Base-by-base conservation (phyloP, 495 filamentous ascomycete genomes). In the Daldinia vernicosa region DNA sequence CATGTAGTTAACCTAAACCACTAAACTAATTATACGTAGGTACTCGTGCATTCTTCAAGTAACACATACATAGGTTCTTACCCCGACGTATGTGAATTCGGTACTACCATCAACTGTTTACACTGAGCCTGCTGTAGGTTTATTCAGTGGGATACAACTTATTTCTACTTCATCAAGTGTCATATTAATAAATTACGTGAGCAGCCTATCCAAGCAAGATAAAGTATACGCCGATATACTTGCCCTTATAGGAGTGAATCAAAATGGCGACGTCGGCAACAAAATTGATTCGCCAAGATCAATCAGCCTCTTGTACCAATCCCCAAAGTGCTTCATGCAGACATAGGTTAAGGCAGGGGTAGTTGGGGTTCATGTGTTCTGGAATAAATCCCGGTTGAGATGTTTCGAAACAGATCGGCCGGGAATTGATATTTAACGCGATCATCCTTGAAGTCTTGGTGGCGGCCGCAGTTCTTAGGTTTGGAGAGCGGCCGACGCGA, bases 371-470 rank as follows among this genome's bases (percentile, higher is more conserved):
- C 19, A 7, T 22, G 22, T 24, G 43, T 47, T 47, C 43, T 47
- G 43, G 43, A 47, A 47, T 9, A 47, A 9, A 24, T 47, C 17
- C 43, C 26, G 52, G 43, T 53, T 33, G 28, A 59, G 19, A 63
- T 72, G 69, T 72, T 72, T 72, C 64, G 69, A 72, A 67, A 72
- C 69, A 55, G 63, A 72, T 72, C 64, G 69, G 35, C 69, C 60
- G 63, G 64, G 54, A 56, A 45, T 33, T 50, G 17, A 57, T 40
- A 51, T 59, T 54, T 22, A 4, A 52, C 63, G 64, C 53, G 69
- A 53, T 55, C 9, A 54, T 39, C 43, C 53, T 37, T 26, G 43
- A 50, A 32, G 27, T 50, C 61, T 58, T 32, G 63, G 63, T 27
- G 39, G 39, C 56, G 62, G 69, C 56, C 55, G 55, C 22, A 33